These are phyloP conservation scores for Dothidotthia symphoricarpi DNA, from an alignment of 2,329 filamentous ascomycete genomes.

Conservation along the genomic window DNA sequence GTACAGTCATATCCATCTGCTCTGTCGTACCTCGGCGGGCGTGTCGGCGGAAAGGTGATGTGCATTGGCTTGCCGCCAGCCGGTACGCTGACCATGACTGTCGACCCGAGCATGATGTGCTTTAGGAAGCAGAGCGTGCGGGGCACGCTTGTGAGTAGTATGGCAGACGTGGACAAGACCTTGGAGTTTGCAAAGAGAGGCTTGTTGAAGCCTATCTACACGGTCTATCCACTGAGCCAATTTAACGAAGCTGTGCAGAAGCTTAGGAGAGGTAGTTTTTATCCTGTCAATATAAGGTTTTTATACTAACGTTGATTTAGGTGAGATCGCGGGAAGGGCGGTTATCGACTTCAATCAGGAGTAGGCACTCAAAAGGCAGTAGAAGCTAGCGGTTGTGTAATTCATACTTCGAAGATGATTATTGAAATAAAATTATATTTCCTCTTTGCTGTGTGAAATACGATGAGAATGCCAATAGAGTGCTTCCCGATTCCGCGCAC, in stretches of 20 bases:
- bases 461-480: too few species aligned
- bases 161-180: constrained; percentile 50
- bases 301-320: too few species aligned
- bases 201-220: constrained; percentile 51
- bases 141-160: constrained; percentile 47
- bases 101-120: constrained; percentile 37
- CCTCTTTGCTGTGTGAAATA: too few species aligned
- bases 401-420: too few species aligned
- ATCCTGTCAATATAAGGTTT: too few species aligned
- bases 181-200: constrained; percentile 53
- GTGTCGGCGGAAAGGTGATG: constrained; percentile 54
- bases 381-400: too few species aligned
- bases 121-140: constrained; percentile 38
- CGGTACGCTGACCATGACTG: constrained; percentile 30
- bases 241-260: constrained; percentile 54
- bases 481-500: constrained; percentile 6
- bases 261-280: constrained; percentile 48
- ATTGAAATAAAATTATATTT: too few species aligned
- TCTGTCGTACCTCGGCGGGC: constrained; percentile 41
- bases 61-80: constrained; percentile 49
- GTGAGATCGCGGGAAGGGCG: constrained; percentile 53
- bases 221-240: constrained; percentile 48
- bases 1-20: constrained; percentile 34
- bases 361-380: too few species aligned
- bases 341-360: constrained; percentile 55